phyloP scores from a whole-genome alignment of 345 rosid species.

The Pseudoturritis turrita region DNA sequence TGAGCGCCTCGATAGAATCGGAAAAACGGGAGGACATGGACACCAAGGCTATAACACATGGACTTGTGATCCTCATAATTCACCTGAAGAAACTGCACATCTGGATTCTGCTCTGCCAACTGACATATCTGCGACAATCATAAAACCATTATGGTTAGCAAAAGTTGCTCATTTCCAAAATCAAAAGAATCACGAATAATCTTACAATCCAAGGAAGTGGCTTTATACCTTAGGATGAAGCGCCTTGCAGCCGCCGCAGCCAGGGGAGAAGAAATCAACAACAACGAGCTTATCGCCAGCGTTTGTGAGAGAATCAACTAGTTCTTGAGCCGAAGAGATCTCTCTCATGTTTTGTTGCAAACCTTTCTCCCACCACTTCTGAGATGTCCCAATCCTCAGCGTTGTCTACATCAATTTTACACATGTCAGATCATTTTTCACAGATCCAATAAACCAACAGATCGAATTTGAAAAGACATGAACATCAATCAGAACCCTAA shows the following conservation, averaged over 20 bases:
- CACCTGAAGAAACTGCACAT: conserved; percentile 80
- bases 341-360: conserved; percentile 79
- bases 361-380: conserved; percentile 93
- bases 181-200: neutral
- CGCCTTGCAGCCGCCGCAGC: conserved; percentile 96
- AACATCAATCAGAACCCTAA: neutral
- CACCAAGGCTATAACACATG: conserved; percentile 91
- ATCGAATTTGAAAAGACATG: neutral
- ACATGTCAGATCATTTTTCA: neutral
- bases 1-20: conserved; percentile 83
- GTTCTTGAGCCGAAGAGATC: conserved; percentile 78
- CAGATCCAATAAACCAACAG: neutral
- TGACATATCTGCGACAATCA: conserved; percentile 62
- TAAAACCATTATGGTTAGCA: neutral
- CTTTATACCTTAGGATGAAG: conserved; percentile 82
- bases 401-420: conserved; percentile 32
- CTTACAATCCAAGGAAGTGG: neutral
- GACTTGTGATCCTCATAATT: conserved; percentile 93
- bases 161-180: neutral
- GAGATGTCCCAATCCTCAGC: conserved; percentile 51
- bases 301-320: conserved; percentile 58
- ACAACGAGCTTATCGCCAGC: conserved; percentile 85
- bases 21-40: conserved; percentile 89
- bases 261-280: conserved; percentile 93
- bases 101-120: conserved; percentile 68